Base-by-base conservation (phyloP, 495 filamentous ascomycete species). In the Hypoxylon lienhwacheense region DNA sequence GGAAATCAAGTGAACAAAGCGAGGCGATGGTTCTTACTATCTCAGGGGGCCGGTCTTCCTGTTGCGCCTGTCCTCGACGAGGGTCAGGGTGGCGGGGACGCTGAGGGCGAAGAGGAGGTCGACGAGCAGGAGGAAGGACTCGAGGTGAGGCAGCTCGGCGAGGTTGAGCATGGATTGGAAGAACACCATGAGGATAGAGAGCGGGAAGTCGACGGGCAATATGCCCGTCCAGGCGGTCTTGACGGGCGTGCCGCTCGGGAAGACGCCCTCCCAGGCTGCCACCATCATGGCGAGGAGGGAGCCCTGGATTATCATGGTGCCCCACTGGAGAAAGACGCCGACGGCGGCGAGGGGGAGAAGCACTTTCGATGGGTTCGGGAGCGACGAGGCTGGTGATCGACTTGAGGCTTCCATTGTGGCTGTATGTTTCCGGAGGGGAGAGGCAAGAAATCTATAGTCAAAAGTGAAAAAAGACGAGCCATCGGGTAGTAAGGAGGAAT, bases 51-150 rank as follows among this genome's bases (percentile, higher is more conserved):
- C 54, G 0, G 25, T 46, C 21, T 37, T 49, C 37, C 47, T 51
- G 10, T 51, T 47, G 0, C 47, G 41, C 10, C 42, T 28, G 12
- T 47, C 42, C 19, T 53, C 47, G n/a, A 47, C 36, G 10, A 59
- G 20, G 6, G 35, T 41, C 33, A 53, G 40, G 1, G 25, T 37
- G 29, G 35, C 35, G 12, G 47, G 50, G n/a, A 59, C 55, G 17
- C 16, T 26, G 20, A 59, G 55, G 14, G 47, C 31, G 2, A 43
- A 31, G 20, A 59, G 36, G 4, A 59, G 19, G 33, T 59, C 55
- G n/a, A 28, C 28, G 5, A 53, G 47, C 7, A 59, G 26, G 8
- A 53, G 34, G 17, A 40, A 58, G 15, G 33, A 39, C 21, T 14
- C 47, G 22, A 46, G 41, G 21, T 37, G 25, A 40, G 14, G 22